Percentiles rank a stretch among this genome's conserved stretches.
These are phyloP conservation scores for Kitagawia praeruptora DNA, from an alignment of 129 eudicot genomes.

Conservation along the genomic window DNA sequence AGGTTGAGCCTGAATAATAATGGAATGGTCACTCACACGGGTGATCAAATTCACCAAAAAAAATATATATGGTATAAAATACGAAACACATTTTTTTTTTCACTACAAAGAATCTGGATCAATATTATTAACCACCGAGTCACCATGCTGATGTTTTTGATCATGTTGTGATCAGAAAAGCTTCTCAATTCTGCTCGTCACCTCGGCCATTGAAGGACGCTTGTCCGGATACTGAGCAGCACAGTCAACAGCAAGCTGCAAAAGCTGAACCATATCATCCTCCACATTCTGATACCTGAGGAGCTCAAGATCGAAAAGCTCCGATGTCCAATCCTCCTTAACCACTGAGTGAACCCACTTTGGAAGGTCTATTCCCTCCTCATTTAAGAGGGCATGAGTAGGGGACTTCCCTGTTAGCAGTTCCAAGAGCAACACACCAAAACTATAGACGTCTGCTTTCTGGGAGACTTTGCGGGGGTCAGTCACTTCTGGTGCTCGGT, in stretches of 20 bases:
- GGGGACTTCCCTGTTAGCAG: constrained; percentile 81
- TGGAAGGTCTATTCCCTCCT: constrained; percentile 91
- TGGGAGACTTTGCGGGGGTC: constrained; percentile 62
- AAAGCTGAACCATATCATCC: constrained; percentile 84
- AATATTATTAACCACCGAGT: constrained; percentile 11
- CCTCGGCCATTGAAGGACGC: constrained; percentile 66
- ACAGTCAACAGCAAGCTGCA: constrained; percentile 80
- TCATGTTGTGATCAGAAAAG: constrained; percentile 31
- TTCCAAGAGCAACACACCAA: constrained; percentile 74
- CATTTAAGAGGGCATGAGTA: constrained; percentile 51
- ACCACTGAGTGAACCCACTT: constrained; percentile 92
- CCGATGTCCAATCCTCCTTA: constrained; percentile 79
- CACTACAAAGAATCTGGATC: background rate
- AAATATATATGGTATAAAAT: constrained; percentile 17
- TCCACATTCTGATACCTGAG: constrained; percentile 75
- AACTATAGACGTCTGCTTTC: constrained; percentile 79
- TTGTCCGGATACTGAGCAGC: constrained; percentile 69
- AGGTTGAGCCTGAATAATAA: constrained; percentile 24
- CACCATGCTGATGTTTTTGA: constrained; percentile 18
- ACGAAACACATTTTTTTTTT: background rate
- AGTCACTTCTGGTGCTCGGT: constrained; percentile 83
- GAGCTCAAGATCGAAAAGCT: constrained; percentile 76
- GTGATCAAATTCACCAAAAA: constrained; percentile 23
- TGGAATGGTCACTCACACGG: constrained; percentile 11
- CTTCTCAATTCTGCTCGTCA: constrained; percentile 43